A percentile compares a stretch with the other conserved stretches of the same genome.
Evolutionary conservation across 768 basidiomycete genomes (phyloP).

Genomic region (Suillus luteus): DNA sequence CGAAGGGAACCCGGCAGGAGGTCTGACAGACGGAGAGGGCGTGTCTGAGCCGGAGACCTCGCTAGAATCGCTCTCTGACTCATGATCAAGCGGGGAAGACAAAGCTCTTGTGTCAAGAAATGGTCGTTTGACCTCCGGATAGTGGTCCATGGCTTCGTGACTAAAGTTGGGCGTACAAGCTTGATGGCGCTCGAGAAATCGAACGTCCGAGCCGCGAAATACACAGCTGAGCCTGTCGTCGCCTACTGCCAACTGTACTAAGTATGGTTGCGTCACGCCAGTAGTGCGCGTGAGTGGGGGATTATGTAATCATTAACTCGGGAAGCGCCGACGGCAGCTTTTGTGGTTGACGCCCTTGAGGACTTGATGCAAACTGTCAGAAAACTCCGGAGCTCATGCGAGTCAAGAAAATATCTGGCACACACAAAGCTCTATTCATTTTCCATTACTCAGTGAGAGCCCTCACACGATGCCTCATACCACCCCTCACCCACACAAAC

Average conservation of each 20-base stretch:
- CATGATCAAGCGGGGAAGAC: conserved; percentile 21
- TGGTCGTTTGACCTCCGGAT: conserved; percentile 7
- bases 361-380: neutral
- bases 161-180: neutral
- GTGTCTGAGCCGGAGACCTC: conserved; percentile 17
- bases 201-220: conserved; percentile 33
- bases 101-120: conserved; percentile 2
- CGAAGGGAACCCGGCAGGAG: conserved; percentile 7
- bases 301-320: conserved; percentile 13
- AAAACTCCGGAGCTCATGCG: neutral
- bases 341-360: no score
- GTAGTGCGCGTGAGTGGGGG: no score
- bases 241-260: neutral
- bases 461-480: neutral
- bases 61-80: conserved; percentile 23
- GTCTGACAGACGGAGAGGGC: conserved; percentile 6
- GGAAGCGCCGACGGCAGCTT: no score
- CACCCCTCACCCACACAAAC: neutral
- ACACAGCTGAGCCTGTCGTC: conserved; percentile 40
- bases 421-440: neutral
- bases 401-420: neutral
- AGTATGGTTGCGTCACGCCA: neutral
- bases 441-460: neutral
- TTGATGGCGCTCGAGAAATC: neutral
- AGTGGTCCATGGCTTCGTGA: conserved; percentile 9